Percentiles rank a stretch among this genome's conserved stretches.
Conservation (phyloP, 805 yeast genomes). For the Yarrowia sp. region DNA sequence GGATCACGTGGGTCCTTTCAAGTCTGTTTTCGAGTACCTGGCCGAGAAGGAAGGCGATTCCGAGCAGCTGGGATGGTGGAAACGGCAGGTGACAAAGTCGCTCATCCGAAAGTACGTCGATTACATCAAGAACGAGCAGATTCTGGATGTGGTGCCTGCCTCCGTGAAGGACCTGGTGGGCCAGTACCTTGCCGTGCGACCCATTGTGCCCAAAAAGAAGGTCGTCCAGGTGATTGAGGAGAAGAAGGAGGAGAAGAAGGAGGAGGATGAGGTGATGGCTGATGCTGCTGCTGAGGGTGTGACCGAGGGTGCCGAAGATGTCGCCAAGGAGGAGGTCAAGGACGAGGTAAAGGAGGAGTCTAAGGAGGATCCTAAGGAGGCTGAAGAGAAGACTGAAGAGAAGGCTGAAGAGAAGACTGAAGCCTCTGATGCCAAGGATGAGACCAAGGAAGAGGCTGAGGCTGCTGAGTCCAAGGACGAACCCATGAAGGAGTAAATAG, state of each 20-base stretch:
- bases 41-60: neutral
- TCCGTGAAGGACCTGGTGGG: neutral
- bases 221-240: neutral
- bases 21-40: constrained; percentile 18
- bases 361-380: neutral
- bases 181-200: constrained; percentile 11
- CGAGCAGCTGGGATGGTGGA: constrained; percentile 41
- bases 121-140: constrained; percentile 6
- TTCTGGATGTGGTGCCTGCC: constrained; percentile 4
- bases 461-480: neutral
- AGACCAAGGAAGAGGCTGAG: neutral
- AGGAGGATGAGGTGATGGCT: no score
- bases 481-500: constrained; percentile 8
- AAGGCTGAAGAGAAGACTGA: neutral
- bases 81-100: constrained; percentile 22
- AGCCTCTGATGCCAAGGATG: neutral
- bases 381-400: neutral
- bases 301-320: no score
- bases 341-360: no score
- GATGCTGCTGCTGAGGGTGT: no score
- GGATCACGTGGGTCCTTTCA: constrained; percentile 20
- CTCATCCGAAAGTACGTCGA: constrained; percentile 26
- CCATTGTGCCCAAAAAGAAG: constrained; percentile 19
- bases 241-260: no score
- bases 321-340: neutral